phyloP scores from a whole-genome alignment of 202 grass and related monocot genomes.

The Zoysia matrella region DNA sequence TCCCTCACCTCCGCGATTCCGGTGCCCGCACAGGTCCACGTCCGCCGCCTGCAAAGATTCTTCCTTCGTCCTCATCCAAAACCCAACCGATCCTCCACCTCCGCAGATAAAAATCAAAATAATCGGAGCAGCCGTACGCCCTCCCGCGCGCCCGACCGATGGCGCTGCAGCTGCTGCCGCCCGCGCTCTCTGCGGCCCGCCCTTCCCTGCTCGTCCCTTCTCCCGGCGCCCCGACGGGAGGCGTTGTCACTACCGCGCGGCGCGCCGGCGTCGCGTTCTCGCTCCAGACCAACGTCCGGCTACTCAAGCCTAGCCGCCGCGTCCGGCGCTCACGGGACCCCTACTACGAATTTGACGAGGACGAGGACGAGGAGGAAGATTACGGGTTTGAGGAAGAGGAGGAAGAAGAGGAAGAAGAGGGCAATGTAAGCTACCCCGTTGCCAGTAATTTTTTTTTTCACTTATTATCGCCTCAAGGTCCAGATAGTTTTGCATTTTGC shows the following conservation, averaged over 20 bases:
- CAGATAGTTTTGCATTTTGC: slow-evolving; percentile 1
- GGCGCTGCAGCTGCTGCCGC: slow-evolving; percentile 46
- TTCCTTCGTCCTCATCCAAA: slow-evolving; percentile 53
- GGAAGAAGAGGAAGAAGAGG: slow-evolving; percentile 18
- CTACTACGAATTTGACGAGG: slow-evolving; percentile 61
- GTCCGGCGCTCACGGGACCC: slow-evolving; percentile 62
- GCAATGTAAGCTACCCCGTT: slow-evolving; percentile 36
- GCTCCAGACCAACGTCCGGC: slow-evolving; percentile 61
- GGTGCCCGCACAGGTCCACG: slow-evolving; percentile 20
- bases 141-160: slow-evolving; percentile 25
- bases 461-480: background rate
- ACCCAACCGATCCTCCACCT: slow-evolving; percentile 22
- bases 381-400: slow-evolving; percentile 31
- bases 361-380: slow-evolving; percentile 38
- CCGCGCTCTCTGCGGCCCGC: slow-evolving; percentile 21
- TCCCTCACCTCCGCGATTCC: too few relatives aligned
- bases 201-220: slow-evolving; percentile 11
- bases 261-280: slow-evolving; percentile 59
- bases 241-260: background rate
- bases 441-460: slow-evolving; percentile 5
- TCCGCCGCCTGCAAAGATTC: slow-evolving; percentile 5
- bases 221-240: background rate
- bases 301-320: slow-evolving; percentile 76
- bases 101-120: slow-evolving; percentile 53
- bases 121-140: slow-evolving; percentile 24